These are phyloP conservation scores for Populus ilicifolia DNA, from an alignment of 345 rosid genomes.

Conservation along the genomic window DNA sequence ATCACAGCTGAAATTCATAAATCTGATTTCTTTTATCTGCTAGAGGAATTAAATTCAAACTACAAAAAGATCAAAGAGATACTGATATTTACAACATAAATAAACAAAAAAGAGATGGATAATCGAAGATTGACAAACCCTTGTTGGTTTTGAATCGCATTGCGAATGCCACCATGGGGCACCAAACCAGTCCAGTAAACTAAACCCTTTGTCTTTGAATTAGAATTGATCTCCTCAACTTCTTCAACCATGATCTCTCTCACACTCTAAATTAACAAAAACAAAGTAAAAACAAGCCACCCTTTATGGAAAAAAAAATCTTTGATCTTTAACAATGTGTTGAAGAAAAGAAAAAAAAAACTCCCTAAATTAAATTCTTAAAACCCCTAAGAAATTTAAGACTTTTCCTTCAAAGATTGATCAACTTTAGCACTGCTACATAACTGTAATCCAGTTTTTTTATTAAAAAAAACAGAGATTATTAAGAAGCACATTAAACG, in stretches of 20 bases:
- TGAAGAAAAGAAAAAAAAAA: not conserved
- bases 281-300: not conserved
- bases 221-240: not conserved
- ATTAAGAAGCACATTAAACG: conserved; percentile 9
- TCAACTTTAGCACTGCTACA: too few relatives aligned
- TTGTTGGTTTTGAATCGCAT: conserved; percentile 7
- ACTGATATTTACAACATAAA: not conserved
- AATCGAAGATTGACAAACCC: conserved; percentile 3
- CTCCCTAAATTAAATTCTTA: not conserved
- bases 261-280: not conserved
- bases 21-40: too few relatives aligned
- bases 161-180: too few relatives aligned
- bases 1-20: too few relatives aligned
- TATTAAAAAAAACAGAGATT: not conserved
- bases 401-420: too few relatives aligned
- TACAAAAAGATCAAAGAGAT: not conserved
- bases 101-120: not conserved
- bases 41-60: not conserved
- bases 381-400: not conserved
- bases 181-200: too few relatives aligned
- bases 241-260: conserved; percentile 15
- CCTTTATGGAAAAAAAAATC: not conserved
- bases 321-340: not conserved
- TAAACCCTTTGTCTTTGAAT: not conserved
- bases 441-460: not conserved